A percentile compares a stretch with the other conserved stretches of the same genome.
These are phyloP conservation scores for Chamaenerion angustifolium DNA, from an alignment of 345 rosid genomes.

Conservation along the genomic window DNA sequence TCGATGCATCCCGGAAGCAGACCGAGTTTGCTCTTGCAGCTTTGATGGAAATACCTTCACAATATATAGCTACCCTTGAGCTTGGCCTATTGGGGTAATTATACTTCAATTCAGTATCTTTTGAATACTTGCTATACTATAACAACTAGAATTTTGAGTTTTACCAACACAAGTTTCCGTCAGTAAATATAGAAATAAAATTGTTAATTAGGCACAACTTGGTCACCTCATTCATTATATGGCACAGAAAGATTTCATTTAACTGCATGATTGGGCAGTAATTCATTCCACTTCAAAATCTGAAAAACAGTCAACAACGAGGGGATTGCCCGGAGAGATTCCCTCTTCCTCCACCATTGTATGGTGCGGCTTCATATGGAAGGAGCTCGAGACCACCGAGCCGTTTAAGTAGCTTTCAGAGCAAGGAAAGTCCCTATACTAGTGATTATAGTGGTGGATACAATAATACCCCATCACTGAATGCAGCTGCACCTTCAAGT, in stretches of 20 bases:
- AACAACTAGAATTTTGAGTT: no score
- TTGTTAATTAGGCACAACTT: no score
- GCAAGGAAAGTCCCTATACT: neutral
- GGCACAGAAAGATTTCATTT: no score
- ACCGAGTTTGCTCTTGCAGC: constrained; percentile 36
- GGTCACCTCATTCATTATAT: no score
- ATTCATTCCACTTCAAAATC: neutral
- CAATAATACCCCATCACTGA: constrained; percentile 9
- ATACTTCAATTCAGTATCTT: neutral
- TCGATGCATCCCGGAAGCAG: constrained; percentile 19
- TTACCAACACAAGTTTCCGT: no score
- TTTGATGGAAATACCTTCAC: constrained; percentile 43
- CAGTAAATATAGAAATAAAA: no score
- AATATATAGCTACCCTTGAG: constrained; percentile 32
- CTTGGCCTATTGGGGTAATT: constrained; percentile 33
- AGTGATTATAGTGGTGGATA: constrained; percentile 5
- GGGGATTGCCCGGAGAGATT: constrained; percentile 14
- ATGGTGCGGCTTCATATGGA: constrained; percentile 11
- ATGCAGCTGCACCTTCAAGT: constrained; percentile 11
- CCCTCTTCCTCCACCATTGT: constrained; percentile 29
- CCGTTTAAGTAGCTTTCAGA: constrained; percentile 25
- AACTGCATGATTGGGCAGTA: neutral
- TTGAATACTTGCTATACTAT: neutral
- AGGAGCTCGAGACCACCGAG: constrained; percentile 9
- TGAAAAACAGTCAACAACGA: constrained; percentile 9